A percentile compares a stretch with the other conserved stretches of the same genome.
phyloP scores from a whole-genome alignment of 2,329 filamentous ascomycete genomes.

The Colletotrichum lini region DNA sequence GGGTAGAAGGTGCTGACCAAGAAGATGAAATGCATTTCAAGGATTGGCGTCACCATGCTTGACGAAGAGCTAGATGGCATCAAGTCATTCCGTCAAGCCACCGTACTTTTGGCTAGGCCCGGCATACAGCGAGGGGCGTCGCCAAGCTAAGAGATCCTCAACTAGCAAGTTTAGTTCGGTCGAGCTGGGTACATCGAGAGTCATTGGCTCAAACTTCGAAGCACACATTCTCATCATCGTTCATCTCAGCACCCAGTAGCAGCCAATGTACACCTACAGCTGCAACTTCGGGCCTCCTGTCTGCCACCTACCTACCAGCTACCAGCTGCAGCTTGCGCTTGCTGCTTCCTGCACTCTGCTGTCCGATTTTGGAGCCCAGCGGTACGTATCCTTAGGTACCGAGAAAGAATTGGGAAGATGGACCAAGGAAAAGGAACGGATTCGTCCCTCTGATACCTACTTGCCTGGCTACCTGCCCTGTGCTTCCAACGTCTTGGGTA shows the following conservation, averaged over 20 bases:
- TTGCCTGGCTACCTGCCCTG: slow-evolving; percentile 4
- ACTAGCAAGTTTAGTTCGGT: slow-evolving; percentile 8
- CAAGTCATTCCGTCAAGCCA: slow-evolving; percentile 27
- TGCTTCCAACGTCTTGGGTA: slow-evolving; percentile 7
- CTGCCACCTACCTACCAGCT: slow-evolving; percentile 23
- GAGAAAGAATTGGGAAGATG: background rate
- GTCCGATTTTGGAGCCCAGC: background rate
- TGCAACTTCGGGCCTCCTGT: background rate
- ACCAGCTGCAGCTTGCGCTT: background rate
- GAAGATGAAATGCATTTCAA: slow-evolving; percentile 11
- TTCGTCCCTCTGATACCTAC: background rate
- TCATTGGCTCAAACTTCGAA: background rate
- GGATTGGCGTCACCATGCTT: slow-evolving; percentile 1
- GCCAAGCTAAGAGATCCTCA: slow-evolving; percentile 35
- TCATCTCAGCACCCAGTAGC: slow-evolving; percentile 3
- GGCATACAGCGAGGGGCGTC: slow-evolving; percentile 32
- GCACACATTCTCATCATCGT: slow-evolving; percentile 14
- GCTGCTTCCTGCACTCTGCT: slow-evolving; percentile 1
- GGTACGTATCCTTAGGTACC: background rate
- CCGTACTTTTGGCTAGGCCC: slow-evolving; percentile 34
- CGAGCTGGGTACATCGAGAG: background rate
- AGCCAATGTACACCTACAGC: slow-evolving; percentile 13
- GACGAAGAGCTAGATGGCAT: background rate
- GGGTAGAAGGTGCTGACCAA: slow-evolving; percentile 9
- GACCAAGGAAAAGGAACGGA: background rate